Evolutionary conservation across 1,284 basidiomycete species (phyloP).

Genomic region (Tylopilus sp.): DNA sequence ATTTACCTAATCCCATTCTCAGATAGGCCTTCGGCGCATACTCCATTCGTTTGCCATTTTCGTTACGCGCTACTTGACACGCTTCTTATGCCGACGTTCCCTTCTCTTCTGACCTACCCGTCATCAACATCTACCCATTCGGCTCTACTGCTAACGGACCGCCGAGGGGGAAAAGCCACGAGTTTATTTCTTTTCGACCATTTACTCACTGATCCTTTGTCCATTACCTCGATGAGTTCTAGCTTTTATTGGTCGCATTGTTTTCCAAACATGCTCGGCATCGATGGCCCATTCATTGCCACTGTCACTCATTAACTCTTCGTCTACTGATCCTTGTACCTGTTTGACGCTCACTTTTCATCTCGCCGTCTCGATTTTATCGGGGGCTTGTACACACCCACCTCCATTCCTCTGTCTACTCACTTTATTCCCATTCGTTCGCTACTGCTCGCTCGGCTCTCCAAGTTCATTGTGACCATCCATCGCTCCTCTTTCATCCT

Average conservation of each 20-base stretch:
- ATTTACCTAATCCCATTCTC: background rate
- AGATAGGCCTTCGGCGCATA: slow-evolving; percentile 7
- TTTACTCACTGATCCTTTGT: background rate
- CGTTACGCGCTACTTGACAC: background rate
- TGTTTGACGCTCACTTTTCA: slow-evolving; percentile 11
- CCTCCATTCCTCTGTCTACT: background rate
- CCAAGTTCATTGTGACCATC: background rate
- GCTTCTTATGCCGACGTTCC: background rate
- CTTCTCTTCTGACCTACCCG: background rate
- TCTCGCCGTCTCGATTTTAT: background rate
- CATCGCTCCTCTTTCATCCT: slow-evolving; percentile 5
- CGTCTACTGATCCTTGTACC: background rate
- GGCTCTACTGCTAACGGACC: slow-evolving; percentile 3
- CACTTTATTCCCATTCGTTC: slow-evolving; percentile 5
- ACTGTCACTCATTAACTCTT: background rate
- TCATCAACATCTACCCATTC: background rate
- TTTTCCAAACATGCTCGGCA: background rate
- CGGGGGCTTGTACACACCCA: slow-evolving; percentile 10
- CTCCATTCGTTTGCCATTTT: slow-evolving; percentile 5
- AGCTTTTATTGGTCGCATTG: background rate
- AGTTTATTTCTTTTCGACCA: background rate
- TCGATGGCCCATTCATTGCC: background rate
- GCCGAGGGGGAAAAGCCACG: background rate
- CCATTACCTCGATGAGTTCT: background rate
- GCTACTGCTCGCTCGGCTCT: background rate